Conservation (phyloP, 2,329 filamentous ascomycete species). For the Claviceps monticola region DNA sequence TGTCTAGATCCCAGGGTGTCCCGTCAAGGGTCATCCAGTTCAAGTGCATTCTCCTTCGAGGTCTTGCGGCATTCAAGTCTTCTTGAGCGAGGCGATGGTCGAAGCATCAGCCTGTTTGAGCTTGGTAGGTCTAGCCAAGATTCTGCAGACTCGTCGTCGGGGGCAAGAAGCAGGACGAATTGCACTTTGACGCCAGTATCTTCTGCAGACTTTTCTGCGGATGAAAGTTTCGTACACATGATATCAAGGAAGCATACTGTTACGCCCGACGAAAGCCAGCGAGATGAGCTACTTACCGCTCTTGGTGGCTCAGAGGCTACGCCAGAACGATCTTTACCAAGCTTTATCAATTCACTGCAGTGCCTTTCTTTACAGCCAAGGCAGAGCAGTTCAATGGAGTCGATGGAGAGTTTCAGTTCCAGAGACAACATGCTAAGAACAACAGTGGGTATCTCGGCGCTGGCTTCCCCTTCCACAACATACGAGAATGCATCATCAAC, state of each 20-base stretch:
- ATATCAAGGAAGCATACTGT: not conserved
- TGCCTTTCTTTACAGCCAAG: not conserved
- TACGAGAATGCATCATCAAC: conserved; percentile 1
- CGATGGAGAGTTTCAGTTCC: too few species aligned
- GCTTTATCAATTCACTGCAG: not conserved
- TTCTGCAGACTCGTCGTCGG: not conserved
- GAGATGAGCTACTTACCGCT: conserved; percentile 2
- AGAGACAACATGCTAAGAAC: not conserved
- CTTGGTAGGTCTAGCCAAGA: not conserved
- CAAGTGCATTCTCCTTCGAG: not conserved
- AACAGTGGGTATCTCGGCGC: not conserved
- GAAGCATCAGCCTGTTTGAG: not conserved
- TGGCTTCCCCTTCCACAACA: not conserved
- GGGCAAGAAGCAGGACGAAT: not conserved
- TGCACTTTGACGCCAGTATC: conserved; percentile 1
- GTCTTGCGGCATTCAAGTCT: not conserved
- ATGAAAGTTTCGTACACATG: not conserved
- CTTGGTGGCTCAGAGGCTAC: not conserved
- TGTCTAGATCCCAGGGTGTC: not conserved
- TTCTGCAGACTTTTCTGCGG: not conserved
- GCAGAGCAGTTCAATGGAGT: not conserved
- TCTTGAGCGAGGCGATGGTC: not conserved
- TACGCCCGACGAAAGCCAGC: not conserved
- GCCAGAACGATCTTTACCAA: not conserved
- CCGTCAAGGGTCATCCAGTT: not conserved